Evolutionary conservation across 257 asterid species (phyloP), one percentile per base, ranked within the genome.

Genomic region (Scutellaria baicalensis): DNA sequence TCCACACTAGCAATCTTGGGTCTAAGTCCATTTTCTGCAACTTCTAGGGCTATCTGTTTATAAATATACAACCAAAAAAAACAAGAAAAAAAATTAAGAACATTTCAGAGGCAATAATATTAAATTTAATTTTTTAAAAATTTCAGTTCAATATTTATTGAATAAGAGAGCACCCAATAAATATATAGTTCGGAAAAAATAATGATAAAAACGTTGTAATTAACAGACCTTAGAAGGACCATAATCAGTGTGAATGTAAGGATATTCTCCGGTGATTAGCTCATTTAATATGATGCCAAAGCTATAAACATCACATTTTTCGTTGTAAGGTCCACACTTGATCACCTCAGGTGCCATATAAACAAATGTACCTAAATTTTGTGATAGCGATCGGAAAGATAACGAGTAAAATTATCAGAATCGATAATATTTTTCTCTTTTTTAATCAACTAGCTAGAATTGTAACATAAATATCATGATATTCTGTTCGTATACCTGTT

Each of bases 281-380:
- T 90, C 95, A 48, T 90, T 90, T 2, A 90, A 71, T 31, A 90
- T 74, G 5, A 88, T 65, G 0, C 90, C 93, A 31, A 83, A 90
- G 75, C 95, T 90, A 48, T 86, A 90, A 2, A 90, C 91, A 70
- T 90, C 97, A 27, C 93, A 83, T 55, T 88, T 90, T 74, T 88
- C 90, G 20, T 88, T 90, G 33, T 90, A 88, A 17, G 95, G 90
- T 11, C 78, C 79, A 2, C 87, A 76, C 0, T 80, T 77, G 18
- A 88, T 86, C 66, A 90, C 87, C 80, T 90, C 97, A 0, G 95
- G 97, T 14, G 97, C 95, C 97, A 90, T 90, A 72, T 90, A 90
- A 38, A 90, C 88, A 68, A 79, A 90, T 14, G 97, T 88, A 64
- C 95, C 95, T 88, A 69, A 21, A 45, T 27, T 23, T 23, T 23